These are phyloP conservation scores for Xylariaceae sp. DNA, from an alignment of 2,329 filamentous ascomycete species.

Conservation along the genomic window DNA sequence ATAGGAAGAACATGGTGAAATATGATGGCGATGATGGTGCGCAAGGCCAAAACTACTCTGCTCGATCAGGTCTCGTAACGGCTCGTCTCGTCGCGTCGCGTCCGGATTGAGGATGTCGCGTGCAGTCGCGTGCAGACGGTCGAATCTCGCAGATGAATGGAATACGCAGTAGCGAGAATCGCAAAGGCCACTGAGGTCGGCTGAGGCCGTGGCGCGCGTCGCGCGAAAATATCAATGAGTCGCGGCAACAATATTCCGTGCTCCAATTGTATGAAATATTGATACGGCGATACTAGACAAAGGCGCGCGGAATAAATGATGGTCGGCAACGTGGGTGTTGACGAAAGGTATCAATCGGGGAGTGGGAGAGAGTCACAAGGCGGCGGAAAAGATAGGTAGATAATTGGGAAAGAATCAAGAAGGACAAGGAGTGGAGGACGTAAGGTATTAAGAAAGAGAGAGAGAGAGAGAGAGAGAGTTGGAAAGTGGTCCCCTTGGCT, in stretches of 20 bases:
- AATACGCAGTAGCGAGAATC: not conserved
- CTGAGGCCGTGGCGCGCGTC: slow-evolving; percentile 10
- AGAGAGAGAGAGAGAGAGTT: not conserved
- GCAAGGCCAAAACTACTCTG: not conserved
- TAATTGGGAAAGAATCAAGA: not conserved
- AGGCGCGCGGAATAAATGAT: no score
- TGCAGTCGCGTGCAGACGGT: not conserved
- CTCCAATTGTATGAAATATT: slow-evolving; percentile 9
- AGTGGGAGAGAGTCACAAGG: not conserved
- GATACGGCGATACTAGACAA: not conserved
- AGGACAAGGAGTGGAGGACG: not conserved
- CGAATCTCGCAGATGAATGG: not conserved
- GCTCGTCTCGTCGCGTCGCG: not conserved
- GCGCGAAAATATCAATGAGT: slow-evolving; percentile 12
- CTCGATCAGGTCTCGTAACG: not conserved
- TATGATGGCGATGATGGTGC: not conserved
- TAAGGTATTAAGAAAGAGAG: not conserved
- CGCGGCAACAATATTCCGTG: slow-evolving; percentile 6
- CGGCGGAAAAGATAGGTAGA: slow-evolving; percentile 4
- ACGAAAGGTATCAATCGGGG: not conserved
- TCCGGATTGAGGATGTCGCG: not conserved
- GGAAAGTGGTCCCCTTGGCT: no score
- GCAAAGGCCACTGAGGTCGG: slow-evolving; percentile 3
- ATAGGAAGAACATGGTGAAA: slow-evolving; percentile 87
- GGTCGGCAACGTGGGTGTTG: not conserved